Base-by-base conservation (phyloP, 768 basidiomycete species). In the Nevesoporus exiguus region DNA sequence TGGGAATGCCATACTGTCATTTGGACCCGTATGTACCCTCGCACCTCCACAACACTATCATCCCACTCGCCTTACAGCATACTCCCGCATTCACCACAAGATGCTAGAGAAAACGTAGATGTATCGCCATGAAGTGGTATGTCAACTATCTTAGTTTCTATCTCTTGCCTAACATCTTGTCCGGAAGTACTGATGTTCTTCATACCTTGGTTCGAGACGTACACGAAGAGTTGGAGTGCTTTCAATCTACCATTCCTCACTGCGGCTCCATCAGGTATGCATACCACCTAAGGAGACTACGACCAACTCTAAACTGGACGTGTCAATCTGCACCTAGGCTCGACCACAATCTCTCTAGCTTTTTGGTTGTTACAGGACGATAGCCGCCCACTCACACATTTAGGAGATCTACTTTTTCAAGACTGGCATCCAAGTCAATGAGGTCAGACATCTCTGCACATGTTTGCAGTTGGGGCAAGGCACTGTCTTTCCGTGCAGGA, bases 161-260 rank as follows among this genome's bases (percentile, higher is more conserved):
- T 15, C 5, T 14, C 34, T 36, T 17, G 27, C 15, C 45, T 49
- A 3, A 58, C 15, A 46, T 58, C 33, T 56, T 41, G 37, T 44
- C 46, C 61, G 86, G 90, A 68, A 93, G 93, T 66, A 88, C 88
- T 17, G 90, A 92, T 65, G 85, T 90, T 25, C 88, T 90, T 11
- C 82, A 90, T 47, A 87, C 89, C 1, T 77, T 91, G 21, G 91
- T 92, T 43, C 82, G 90, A 52, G 90, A 93, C 61, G 87, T 93
- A 93, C 66, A 92, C 90, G 24, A 93, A 93, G 71, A 90, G 88
- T 59, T 93, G 92, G 91, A 90, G 88, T 65, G 90, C 90, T 2
- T 93, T 94, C 62, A 90, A 93, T 66, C 83, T 6, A 90, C 93
- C 56, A 90, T 93, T 0, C 90, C 91, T 19, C 90, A 90, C 0